A percentile compares a stretch with the other conserved stretches of the same genome.
These are phyloP conservation scores for Candida incommunis DNA, from an alignment of 805 yeast species.

Conservation along the genomic window DNA sequence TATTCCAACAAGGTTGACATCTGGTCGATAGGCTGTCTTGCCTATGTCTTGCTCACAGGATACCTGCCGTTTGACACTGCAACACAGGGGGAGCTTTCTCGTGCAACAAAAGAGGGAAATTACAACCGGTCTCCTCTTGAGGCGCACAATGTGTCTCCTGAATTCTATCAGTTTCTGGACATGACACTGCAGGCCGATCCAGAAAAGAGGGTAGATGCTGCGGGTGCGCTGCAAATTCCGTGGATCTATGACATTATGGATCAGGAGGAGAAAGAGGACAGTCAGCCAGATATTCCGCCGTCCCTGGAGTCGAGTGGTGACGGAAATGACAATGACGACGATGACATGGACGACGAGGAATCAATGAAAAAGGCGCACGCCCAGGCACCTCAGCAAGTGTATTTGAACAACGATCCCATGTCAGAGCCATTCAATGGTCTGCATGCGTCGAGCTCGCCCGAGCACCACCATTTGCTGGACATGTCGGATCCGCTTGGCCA, in stretches of 20 bases:
- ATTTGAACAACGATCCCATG: not conserved
- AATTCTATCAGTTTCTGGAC: slow-evolving; percentile 60
- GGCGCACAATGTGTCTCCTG: slow-evolving; percentile 48
- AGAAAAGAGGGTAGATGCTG: slow-evolving; percentile 53
- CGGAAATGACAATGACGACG: slow-evolving; percentile 10
- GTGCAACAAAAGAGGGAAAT: slow-evolving; percentile 60
- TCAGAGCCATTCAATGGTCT: not conserved
- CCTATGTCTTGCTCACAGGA: slow-evolving; percentile 82
- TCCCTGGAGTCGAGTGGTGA: not conserved
- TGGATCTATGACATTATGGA: slow-evolving; percentile 45
- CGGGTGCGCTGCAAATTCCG: slow-evolving; percentile 59
- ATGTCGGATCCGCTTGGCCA: slow-evolving; percentile 24
- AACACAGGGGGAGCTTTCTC: slow-evolving; percentile 74
- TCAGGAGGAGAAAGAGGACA: slow-evolving; percentile 13
- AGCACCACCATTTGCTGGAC: slow-evolving; percentile 7
- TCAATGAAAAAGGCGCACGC: slow-evolving; percentile 1
- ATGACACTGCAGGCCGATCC: slow-evolving; percentile 69
- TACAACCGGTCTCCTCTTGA: slow-evolving; percentile 53
- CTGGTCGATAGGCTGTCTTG: slow-evolving; percentile 95
- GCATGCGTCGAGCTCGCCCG: not conserved
- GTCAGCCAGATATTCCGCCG: slow-evolving; percentile 2
- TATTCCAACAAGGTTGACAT: slow-evolving; percentile 88
- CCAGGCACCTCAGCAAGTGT: slow-evolving; percentile 1
- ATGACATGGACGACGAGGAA: slow-evolving; percentile 6
- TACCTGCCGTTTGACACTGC: slow-evolving; percentile 91